Percentiles rank a stretch among this genome's conserved stretches.
Evolutionary conservation across 2,329 filamentous ascomycete species (phyloP).

Genomic region (Cercospora beticola): DNA sequence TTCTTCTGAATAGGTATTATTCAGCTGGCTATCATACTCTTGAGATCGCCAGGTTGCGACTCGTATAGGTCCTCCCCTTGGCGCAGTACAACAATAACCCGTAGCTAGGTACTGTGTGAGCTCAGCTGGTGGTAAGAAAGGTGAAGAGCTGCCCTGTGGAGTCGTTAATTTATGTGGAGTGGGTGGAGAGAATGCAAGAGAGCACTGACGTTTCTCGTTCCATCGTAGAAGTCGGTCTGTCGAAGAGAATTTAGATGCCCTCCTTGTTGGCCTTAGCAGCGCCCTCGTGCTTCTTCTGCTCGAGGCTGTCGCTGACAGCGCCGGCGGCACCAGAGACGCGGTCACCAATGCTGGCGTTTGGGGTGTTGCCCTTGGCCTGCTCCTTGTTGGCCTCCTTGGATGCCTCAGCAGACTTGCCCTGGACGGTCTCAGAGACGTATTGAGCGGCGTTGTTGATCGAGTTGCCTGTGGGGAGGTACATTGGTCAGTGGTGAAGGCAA

Average conservation of each 20-base stretch:
- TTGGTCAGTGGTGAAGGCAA: not conserved
- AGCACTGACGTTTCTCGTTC: slow-evolving; percentile 5
- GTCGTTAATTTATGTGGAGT: not conserved
- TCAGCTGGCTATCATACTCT: slow-evolving; percentile 4
- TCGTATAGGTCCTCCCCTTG: not conserved
- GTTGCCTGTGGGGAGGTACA: slow-evolving; percentile 31
- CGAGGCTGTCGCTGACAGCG: slow-evolving; percentile 53
- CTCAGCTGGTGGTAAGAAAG: not conserved
- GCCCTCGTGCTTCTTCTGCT: slow-evolving; percentile 54
- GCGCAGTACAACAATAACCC: not conserved
- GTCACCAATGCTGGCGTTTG: slow-evolving; percentile 50
- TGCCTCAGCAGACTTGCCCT: slow-evolving; percentile 56
- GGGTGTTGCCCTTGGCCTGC: slow-evolving; percentile 59
- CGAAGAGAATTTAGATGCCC: slow-evolving; percentile 27
- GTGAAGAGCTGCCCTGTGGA: not conserved
- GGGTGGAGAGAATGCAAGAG: not conserved
- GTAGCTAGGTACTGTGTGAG: not conserved
- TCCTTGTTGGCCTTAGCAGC: slow-evolving; percentile 53
- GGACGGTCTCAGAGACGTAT: slow-evolving; percentile 66
- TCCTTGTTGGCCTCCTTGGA: slow-evolving; percentile 70
- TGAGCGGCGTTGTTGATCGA: slow-evolving; percentile 57
- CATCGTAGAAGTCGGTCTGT: not conserved
- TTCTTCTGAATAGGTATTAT: not conserved
- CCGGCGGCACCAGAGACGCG: slow-evolving; percentile 56
- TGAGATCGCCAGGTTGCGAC: not conserved